These are phyloP conservation scores for Cryptomeria japonica DNA, from an alignment of 75 land plant species.

Conservation along the genomic window DNA sequence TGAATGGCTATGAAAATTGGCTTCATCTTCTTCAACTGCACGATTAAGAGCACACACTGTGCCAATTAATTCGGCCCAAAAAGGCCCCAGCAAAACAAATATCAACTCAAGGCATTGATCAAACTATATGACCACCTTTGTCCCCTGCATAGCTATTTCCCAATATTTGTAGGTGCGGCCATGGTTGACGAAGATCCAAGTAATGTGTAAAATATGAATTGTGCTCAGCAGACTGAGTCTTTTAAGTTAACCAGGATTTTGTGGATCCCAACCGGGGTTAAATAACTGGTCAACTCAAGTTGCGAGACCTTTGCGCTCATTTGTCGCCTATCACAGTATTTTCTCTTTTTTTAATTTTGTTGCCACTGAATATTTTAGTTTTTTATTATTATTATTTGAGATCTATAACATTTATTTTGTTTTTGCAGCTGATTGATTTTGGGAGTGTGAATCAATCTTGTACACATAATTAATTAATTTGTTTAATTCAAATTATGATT, in stretches of 20 bases:
- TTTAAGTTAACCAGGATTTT: slow-evolving; percentile 1
- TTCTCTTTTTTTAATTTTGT: background rate
- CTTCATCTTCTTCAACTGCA: slow-evolving; percentile 32
- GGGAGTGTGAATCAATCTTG: too few relatives aligned
- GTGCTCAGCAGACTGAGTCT: background rate
- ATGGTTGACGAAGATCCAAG: background rate
- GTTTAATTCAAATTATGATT: too few relatives aligned
- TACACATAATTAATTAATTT: too few relatives aligned
- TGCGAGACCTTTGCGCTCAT: background rate
- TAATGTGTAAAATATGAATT: background rate
- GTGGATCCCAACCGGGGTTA: background rate
- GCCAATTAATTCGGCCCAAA: background rate
- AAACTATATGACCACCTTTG: slow-evolving; percentile 6
- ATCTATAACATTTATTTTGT: too few relatives aligned
- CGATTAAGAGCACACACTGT: background rate
- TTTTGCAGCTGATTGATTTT: too few relatives aligned
- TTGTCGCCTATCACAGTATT: background rate
- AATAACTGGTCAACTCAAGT: background rate
- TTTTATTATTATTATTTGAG: too few relatives aligned
- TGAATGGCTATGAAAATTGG: slow-evolving; percentile 30
- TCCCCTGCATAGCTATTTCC: too few relatives aligned
- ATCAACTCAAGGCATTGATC: background rate
- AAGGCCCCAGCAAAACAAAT: background rate
- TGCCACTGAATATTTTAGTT: too few relatives aligned
- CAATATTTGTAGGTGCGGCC: background rate